Conservation (phyloP, 768 basidiomycete genomes). For the Suillus lakei region DNA sequence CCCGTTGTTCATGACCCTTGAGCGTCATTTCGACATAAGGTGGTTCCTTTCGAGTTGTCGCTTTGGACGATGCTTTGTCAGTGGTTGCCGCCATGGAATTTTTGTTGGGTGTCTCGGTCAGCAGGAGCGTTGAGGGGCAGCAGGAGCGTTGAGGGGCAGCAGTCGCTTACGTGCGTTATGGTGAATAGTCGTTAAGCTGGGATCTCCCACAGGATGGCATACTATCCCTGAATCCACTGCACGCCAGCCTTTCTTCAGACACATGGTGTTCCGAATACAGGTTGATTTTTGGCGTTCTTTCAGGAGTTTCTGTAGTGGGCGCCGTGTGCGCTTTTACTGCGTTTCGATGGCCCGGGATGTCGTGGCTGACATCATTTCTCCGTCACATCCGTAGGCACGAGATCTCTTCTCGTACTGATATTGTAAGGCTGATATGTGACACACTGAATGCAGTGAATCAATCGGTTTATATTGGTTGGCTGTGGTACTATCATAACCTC, state of each 20-base stretch:
- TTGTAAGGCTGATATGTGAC: background rate
- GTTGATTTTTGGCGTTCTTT: background rate
- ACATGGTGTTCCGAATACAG: background rate
- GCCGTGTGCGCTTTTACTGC: background rate
- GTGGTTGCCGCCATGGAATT: background rate
- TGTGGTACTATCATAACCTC: too few relatives aligned
- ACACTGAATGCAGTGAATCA: background rate
- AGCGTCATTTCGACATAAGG: too few relatives aligned
- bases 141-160: too few relatives aligned
- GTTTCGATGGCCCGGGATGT: too few relatives aligned
- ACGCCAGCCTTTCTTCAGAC: background rate
- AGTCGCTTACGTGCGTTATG: background rate
- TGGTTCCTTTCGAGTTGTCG: background rate
- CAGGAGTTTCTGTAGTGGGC: background rate
- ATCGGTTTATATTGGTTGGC: too few relatives aligned
- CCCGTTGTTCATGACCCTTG: background rate
- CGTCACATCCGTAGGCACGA: background rate
- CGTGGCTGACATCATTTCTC: too few relatives aligned
- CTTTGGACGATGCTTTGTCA: background rate
- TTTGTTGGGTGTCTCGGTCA: background rate
- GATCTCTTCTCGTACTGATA: background rate
- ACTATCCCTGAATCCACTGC: background rate
- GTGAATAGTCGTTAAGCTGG: background rate
- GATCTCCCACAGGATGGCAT: background rate
- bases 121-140: background rate